Base-by-base conservation (phyloP, 441 rosid genomes). In the Bocquillonia castaneifolia region DNA sequence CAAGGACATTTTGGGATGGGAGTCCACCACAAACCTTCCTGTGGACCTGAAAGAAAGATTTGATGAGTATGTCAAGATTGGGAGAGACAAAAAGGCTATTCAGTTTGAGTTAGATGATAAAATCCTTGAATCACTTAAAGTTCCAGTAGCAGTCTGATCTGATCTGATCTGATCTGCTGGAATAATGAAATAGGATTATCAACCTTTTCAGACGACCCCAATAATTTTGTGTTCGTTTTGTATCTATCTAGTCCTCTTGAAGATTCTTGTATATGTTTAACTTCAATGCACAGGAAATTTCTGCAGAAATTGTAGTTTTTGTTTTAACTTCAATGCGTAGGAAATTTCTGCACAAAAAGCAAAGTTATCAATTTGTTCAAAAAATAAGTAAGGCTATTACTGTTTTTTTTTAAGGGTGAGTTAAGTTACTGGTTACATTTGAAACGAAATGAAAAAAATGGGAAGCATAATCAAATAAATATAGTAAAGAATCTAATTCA, bases 1-100 rank as follows among this genome's bases (percentile, higher is more conserved):
- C 7, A 88, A 89, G 80, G 90, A 86, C 39, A 78, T 83, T 18
- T 63, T 92, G 70, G 97, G 96, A 57, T 91, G 97, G 95, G 69
- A 71, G 37, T 66, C 83, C 56, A 65, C 77, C 62, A 89, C 97
- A 3, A 83, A 88, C 81, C 89, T 93, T 50, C 90, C 88, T n/a
- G 84, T 81, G 67, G 97, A 93, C 84, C 80, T 88, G 77, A 91
- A 88, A 78, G 98, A 93, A 77, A 75, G 89, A 66, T 89, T 69
- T 51, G 87, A 83, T 0, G 97, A 88, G 84, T 88, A 89, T 45
- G 84, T 88, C 22, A 85, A 86, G 82, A 89, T 84, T 53, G 96
- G 92, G 1, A 75, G 98, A 74, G 97, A 89, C 81, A 85, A 89
- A 84, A 89, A 89, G 77, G 76, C 85, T 5, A 79, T 91, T 61